Conservation (phyloP, 352 stramenopile genomes). For the Globisporangium polare region DNA sequence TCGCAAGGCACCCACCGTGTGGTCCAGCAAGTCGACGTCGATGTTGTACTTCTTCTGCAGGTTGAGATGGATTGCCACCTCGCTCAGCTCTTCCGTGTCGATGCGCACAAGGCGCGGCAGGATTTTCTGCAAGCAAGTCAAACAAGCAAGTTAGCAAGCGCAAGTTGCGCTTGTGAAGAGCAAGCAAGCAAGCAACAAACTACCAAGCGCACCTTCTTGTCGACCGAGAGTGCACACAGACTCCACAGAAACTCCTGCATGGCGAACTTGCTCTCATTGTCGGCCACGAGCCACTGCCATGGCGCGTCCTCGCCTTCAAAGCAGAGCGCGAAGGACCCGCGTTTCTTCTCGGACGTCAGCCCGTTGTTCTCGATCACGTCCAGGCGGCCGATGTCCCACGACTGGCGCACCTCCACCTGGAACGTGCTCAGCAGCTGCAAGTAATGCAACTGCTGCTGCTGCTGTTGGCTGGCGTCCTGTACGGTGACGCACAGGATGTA, state of each 20-base stretch:
- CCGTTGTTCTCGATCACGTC: conserved; percentile 61
- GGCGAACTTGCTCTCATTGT: conserved; percentile 35
- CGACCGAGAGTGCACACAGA: conserved; percentile 46
- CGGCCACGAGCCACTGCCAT: conserved; percentile 59
- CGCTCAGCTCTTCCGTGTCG: conserved; percentile 56
- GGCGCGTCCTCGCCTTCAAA: conserved; percentile 42
- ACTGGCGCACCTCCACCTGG: conserved; percentile 56
- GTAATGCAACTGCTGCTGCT: conserved; percentile 43
- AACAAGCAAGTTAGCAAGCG: neutral
- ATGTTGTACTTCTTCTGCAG: conserved; percentile 61
- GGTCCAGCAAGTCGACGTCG: conserved; percentile 54
- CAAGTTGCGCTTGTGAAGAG: neutral
- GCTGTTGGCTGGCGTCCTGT: conserved; percentile 26
- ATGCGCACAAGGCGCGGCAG: conserved; percentile 54
- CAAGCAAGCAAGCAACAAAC: conserved; percentile 2
- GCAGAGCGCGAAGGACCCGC: conserved; percentile 49
- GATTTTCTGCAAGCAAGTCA: conserved; percentile 20
- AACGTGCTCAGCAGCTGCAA: conserved; percentile 63
- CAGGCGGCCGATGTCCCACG: conserved; percentile 51
- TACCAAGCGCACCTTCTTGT: conserved; percentile 39
- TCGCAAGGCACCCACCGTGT: conserved; percentile 26
- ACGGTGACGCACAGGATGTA: conserved; percentile 68
- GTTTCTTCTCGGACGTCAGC: conserved; percentile 41
- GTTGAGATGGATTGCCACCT: conserved; percentile 44
- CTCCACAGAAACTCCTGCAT: conserved; percentile 80